These are phyloP conservation scores for Hypoxylon trugodes DNA, from an alignment of 495 filamentous ascomycete genomes.

Conservation along the genomic window DNA sequence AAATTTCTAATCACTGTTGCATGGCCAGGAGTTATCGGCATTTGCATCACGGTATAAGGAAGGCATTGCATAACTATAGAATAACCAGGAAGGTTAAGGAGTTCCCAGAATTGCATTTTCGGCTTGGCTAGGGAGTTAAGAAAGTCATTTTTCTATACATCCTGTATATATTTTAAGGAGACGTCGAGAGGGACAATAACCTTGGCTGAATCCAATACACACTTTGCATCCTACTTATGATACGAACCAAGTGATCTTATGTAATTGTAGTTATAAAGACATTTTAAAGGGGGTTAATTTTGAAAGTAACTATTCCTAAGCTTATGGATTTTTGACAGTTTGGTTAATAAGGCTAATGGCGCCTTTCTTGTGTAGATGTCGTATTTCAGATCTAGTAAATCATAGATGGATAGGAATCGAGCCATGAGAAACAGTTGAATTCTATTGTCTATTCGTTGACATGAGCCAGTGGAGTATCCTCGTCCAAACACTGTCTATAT, in stretches of 20 bases:
- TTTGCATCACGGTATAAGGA: slow-evolving; percentile 10
- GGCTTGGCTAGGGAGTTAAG: slow-evolving; percentile 2
- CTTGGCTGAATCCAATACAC: too few relatives aligned
- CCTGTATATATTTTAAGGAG: not conserved
- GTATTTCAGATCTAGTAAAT: not conserved
- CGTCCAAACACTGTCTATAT: slow-evolving; percentile 1
- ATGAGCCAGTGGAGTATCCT: not conserved
- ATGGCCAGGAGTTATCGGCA: slow-evolving; percentile 34
- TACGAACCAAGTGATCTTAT: too few relatives aligned
- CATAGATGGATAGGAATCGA: not conserved
- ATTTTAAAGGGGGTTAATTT: too few relatives aligned
- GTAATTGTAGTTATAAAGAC: too few relatives aligned
- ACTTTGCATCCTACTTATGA: too few relatives aligned
- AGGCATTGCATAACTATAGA: not conserved
- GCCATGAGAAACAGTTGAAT: not conserved
- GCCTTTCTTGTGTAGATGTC: too few relatives aligned
- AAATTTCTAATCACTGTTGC: slow-evolving; percentile 15
- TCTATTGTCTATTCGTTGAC: slow-evolving; percentile 6
- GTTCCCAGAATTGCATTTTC: slow-evolving; percentile 14
- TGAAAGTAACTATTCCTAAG: too few relatives aligned
- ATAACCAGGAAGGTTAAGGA: slow-evolving; percentile 6
- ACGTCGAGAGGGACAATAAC: too few relatives aligned
- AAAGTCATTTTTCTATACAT: not conserved
- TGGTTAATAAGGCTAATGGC: too few relatives aligned
- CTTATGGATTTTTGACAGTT: too few relatives aligned